Percentiles rank a stretch among this genome's conserved stretches.
Evolutionary conservation across 2,329 filamentous ascomycete species (phyloP).

Genomic region (Alternaria metachromatica): DNA sequence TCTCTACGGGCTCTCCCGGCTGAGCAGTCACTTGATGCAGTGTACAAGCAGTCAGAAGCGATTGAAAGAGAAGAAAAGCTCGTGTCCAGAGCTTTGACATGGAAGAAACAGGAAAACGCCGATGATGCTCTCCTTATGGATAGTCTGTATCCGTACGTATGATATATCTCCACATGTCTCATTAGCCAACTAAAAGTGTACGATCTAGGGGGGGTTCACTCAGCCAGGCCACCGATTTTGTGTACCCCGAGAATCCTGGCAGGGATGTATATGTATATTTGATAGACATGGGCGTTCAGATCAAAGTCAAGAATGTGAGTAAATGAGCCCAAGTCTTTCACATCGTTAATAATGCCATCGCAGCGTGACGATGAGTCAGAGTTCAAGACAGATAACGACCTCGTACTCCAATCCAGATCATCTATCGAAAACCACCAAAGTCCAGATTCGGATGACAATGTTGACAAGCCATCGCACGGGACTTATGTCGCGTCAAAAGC

Average conservation of each 20-base stretch:
- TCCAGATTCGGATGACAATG: not conserved
- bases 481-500: not conserved
- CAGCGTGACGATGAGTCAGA: accelerated
- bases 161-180: too few species aligned
- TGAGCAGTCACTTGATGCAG: too few species aligned
- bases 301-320: not conserved
- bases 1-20: not conserved
- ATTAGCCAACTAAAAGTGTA: too few species aligned
- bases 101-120: too few species aligned
- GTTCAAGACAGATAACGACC: not conserved
- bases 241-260: not conserved
- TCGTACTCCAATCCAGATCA: not conserved
- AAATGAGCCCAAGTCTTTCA: accelerated
- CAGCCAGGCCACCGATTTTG: too few species aligned
- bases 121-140: too few species aligned
- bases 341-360: accelerated
- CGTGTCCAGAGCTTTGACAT: too few species aligned
- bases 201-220: too few species aligned
- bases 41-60: too few species aligned
- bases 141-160: too few species aligned
- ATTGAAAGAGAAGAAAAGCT: too few species aligned
- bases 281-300: not conserved
- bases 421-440: not conserved
- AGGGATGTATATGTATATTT: not conserved
- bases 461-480: not conserved